A percentile compares a stretch with the other conserved stretches of the same genome.
Evolutionary conservation across 1,284 basidiomycete genomes (phyloP).

Genomic region (Sphaerobolus stellatus): DNA sequence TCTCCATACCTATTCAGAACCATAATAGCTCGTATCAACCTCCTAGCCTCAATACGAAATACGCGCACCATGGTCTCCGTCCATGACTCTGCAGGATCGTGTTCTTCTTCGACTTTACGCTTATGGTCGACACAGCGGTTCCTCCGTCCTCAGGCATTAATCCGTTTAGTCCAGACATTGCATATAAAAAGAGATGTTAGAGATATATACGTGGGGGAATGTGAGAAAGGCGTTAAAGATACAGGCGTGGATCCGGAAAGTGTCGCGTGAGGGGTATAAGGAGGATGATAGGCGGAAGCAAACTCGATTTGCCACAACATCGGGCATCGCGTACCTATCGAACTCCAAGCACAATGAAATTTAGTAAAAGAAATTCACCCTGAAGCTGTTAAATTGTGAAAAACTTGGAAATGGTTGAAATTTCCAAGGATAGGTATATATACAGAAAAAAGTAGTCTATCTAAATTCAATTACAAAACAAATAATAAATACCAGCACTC

Average conservation of each 20-base stretch:
- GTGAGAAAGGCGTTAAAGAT: not conserved
- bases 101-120: constrained; percentile 53
- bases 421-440: too few species aligned
- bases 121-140: not conserved
- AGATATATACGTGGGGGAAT: too few species aligned
- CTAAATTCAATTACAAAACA: too few species aligned
- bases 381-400: too few species aligned
- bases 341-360: too few species aligned
- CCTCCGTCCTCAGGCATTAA: too few species aligned
- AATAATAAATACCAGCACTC: too few species aligned
- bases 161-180: not conserved
- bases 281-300: not conserved
- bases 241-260: not conserved
- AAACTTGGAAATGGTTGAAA: constrained; percentile 12
- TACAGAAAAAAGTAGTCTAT: too few species aligned
- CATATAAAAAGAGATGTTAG: too few species aligned
- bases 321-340: too few species aligned
- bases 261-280: not conserved
- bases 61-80: constrained; percentile 70
- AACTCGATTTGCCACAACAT: too few species aligned
- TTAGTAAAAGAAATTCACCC: too few species aligned
- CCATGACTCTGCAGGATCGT: constrained; percentile 82
- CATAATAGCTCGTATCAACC: not conserved
- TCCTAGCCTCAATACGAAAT: not conserved
- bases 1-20: constrained; percentile 67